Percentiles rank a stretch among this genome's conserved stretches.
These are phyloP conservation scores for Podila horticola DNA, from an alignment of 192 early-diverging fungal species.

Conservation along the genomic window DNA sequence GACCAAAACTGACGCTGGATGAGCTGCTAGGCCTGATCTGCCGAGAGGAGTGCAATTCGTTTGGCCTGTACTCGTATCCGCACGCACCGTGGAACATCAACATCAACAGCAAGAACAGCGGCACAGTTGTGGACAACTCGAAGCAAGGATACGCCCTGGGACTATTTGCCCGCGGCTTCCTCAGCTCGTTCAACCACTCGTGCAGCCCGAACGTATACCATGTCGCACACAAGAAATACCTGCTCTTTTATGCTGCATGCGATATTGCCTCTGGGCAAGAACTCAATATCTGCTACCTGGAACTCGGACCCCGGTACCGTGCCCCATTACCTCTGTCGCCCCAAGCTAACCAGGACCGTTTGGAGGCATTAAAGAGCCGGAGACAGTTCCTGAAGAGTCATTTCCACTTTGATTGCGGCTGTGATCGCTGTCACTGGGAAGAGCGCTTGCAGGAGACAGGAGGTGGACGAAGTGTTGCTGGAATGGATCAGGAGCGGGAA, in stretches of 20 bases:
- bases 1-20: neutral
- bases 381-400: neutral
- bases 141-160: slow-evolving; percentile 14
- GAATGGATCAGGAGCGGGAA: neutral
- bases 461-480: neutral
- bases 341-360: neutral
- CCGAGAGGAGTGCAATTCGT: slow-evolving; percentile 27
- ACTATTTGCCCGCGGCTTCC: neutral
- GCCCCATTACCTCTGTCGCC: neutral
- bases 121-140: neutral
- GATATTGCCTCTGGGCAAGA: slow-evolving; percentile 14
- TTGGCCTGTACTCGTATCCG: slow-evolving; percentile 19
- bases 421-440: slow-evolving; percentile 12
- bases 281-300: slow-evolving; percentile 23
- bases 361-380: slow-evolving; percentile 2
- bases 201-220: slow-evolving; percentile 26
- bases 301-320: slow-evolving; percentile 24
- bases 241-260: slow-evolving; percentile 7
- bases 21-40: slow-evolving; percentile 15
- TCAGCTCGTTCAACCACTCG: slow-evolving; percentile 18
- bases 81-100: neutral
- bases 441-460: neutral
- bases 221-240: slow-evolving; percentile 7
- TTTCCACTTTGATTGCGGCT: slow-evolving; percentile 25
- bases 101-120: neutral